phyloP scores from a whole-genome alignment of 2,329 filamentous ascomycete genomes.

The Colletotrichum phormii region DNA sequence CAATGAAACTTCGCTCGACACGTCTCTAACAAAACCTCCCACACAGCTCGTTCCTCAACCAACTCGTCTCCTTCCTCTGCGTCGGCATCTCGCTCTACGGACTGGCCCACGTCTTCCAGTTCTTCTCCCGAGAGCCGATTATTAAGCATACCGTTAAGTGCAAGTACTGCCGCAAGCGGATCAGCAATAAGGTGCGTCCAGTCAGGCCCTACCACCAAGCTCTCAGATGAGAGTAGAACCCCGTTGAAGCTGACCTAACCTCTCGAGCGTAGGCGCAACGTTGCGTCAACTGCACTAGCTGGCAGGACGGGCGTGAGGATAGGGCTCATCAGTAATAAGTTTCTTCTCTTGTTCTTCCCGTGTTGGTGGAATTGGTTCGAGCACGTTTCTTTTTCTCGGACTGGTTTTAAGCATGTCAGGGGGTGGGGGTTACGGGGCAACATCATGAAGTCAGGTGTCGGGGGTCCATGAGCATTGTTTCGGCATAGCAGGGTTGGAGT shows the following conservation, averaged over 20 bases:
- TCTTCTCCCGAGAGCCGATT: constrained; percentile 71
- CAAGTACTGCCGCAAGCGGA: constrained; percentile 72
- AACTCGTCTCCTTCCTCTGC: constrained; percentile 73
- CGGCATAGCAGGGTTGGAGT: neutral
- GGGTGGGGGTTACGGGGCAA: too few species aligned
- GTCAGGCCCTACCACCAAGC: too few species aligned
- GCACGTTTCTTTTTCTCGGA: too few species aligned
- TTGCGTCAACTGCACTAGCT: constrained; percentile 63
- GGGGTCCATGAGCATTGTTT: neutral
- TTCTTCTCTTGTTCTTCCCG: neutral
- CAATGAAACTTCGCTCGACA: too few species aligned
- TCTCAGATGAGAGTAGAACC: neutral
- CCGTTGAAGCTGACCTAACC: neutral
- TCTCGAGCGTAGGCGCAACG: constrained; percentile 49
- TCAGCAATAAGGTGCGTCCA: constrained; percentile 69
- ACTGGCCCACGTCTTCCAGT: constrained; percentile 72
- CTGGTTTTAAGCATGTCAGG: neutral
- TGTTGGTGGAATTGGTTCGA: neutral
- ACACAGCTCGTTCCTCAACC: constrained; percentile 69
- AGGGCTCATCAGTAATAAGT: constrained; percentile 15
- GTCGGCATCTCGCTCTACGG: constrained; percentile 74
- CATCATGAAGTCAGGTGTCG: neutral
- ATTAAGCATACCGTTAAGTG: constrained; percentile 79
- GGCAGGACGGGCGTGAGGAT: constrained; percentile 64
- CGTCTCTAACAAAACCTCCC: neutral